These are phyloP conservation scores for Wilcoxina mikolae DNA, from an alignment of 495 filamentous ascomycete species.

Conservation along the genomic window DNA sequence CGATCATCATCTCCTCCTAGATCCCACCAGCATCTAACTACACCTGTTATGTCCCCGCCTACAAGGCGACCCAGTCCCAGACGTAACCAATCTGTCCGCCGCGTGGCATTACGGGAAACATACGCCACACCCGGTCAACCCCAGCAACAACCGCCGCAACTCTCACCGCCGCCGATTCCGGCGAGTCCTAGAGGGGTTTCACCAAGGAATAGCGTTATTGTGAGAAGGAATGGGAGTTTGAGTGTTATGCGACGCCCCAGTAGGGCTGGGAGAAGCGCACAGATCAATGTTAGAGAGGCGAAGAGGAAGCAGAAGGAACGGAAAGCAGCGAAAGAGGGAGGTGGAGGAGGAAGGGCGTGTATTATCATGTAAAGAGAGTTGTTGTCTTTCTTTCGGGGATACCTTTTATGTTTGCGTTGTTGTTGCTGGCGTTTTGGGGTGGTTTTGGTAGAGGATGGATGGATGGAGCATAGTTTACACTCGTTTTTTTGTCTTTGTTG, in stretches of 20 bases:
- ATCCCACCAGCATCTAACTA: neutral
- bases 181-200: slow-evolving; percentile 9
- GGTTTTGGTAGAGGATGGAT: no score
- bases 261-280: slow-evolving; percentile 22
- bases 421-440: no score
- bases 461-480: no score
- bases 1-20: neutral
- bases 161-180: slow-evolving; percentile 1
- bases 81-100: neutral
- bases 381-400: no score
- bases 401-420: no score
- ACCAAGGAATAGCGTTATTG: slow-evolving; percentile 15
- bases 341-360: slow-evolving; percentile 15
- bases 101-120: neutral
- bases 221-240: slow-evolving; percentile 8
- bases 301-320: slow-evolving; percentile 11
- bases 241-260: slow-evolving; percentile 11
- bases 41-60: neutral
- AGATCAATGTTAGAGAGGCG: slow-evolving; percentile 20
- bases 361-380: slow-evolving; percentile 12
- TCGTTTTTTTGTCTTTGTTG: neutral
- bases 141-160: slow-evolving; percentile 14
- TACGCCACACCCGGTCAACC: neutral
- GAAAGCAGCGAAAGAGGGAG: slow-evolving; percentile 4
- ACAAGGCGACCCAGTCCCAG: neutral